These are phyloP conservation scores for Rhynchosporium secalis DNA, from an alignment of 2,329 filamentous ascomycete species.

Conservation along the genomic window DNA sequence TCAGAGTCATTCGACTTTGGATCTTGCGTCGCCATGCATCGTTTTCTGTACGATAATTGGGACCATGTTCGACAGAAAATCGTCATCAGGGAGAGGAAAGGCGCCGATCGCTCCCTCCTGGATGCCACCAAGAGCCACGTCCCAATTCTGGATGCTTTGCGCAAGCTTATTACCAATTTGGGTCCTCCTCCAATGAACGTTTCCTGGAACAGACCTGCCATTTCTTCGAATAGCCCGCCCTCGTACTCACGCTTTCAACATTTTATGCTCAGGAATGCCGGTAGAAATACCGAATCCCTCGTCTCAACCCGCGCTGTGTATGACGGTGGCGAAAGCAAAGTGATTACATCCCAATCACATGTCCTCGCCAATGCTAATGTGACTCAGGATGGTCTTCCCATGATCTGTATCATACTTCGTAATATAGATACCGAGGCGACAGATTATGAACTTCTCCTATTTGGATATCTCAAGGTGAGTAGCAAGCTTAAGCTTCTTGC, in stretches of 20 bases:
- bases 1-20: constrained; percentile 66
- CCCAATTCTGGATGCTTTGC: constrained; percentile 59
- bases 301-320: constrained; percentile 66
- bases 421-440: constrained; percentile 66
- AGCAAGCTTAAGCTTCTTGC: not conserved
- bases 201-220: constrained; percentile 67
- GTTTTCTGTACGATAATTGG: constrained; percentile 72
- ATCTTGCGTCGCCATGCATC: constrained; percentile 67
- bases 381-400: constrained; percentile 60
- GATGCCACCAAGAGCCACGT: constrained; percentile 54
- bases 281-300: constrained; percentile 64
- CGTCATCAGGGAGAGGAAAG: constrained; percentile 58
- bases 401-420: constrained; percentile 68
- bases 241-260: constrained; percentile 69
- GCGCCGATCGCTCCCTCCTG: constrained; percentile 54
- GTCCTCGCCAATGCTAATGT: constrained; percentile 16
- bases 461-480: constrained; percentile 65
- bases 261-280: constrained; percentile 71
- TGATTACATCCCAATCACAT: constrained; percentile 31
- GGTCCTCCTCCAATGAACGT: constrained; percentile 68
- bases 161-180: constrained; percentile 63
- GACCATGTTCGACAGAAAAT: constrained; percentile 67
- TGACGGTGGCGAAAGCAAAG: constrained; percentile 70
- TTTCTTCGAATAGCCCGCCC: constrained; percentile 63
- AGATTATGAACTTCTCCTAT: constrained; percentile 65